Evolutionary conservation across 331 rosid species (phyloP).

Genomic region (Quercus lobata): DNA sequence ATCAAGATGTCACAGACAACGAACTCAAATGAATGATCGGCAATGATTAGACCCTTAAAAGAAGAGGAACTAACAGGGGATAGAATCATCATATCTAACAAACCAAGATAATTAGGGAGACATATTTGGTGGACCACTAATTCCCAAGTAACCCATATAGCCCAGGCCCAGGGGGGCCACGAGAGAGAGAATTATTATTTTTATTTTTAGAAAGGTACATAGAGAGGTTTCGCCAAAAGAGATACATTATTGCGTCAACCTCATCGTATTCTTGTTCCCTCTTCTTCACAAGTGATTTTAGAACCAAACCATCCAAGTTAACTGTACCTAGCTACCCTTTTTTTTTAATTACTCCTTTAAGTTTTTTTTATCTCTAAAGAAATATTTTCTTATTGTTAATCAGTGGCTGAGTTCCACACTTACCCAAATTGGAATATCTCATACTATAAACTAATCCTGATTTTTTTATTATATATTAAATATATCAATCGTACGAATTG

Average conservation of each 20-base stretch:
- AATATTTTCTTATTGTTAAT: background rate
- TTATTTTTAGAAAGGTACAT: no score
- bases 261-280: slow-evolving; percentile 22
- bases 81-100: background rate
- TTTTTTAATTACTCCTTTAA: background rate
- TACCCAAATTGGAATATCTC: background rate
- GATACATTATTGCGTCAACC: slow-evolving; percentile 19
- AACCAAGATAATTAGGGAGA: slow-evolving; percentile 16
- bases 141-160: background rate
- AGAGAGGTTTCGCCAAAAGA: background rate
- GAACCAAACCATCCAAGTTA: background rate
- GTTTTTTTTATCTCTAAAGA: background rate
- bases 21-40: background rate
- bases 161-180: background rate
- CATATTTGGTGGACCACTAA: slow-evolving; percentile 6
- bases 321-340: background rate
- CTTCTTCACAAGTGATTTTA: background rate
- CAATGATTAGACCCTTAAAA: background rate
- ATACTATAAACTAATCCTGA: background rate
- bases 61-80: background rate
- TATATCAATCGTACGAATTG: background rate
- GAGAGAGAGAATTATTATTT: background rate
- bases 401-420: background rate
- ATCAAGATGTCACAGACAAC: background rate
- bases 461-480: no score